phyloP scores from a whole-genome alignment of 495 filamentous ascomycete species.

The Umbilicaria muhlenbergii region DNA sequence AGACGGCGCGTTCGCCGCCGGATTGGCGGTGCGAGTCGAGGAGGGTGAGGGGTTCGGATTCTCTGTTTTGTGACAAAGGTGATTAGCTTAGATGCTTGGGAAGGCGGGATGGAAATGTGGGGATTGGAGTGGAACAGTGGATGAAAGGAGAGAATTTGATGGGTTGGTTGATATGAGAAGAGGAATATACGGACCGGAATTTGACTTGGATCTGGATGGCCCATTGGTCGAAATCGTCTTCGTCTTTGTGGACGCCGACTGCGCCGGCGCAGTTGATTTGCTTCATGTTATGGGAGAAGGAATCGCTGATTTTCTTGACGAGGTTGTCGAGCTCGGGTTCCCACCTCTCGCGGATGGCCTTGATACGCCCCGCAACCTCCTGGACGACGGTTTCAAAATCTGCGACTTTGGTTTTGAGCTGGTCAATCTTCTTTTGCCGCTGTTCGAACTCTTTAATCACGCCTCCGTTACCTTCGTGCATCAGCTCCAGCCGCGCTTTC shows the following conservation, averaged over 20 bases:
- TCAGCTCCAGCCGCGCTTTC: constrained; percentile 56
- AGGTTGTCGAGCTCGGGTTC: constrained; percentile 73
- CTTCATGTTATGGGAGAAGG: constrained; percentile 78
- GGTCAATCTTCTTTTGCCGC: constrained; percentile 43
- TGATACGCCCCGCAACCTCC: constrained; percentile 38
- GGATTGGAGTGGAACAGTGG: neutral
- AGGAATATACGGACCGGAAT: constrained; percentile 48
- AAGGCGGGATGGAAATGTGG: neutral
- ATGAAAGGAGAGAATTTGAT: neutral
- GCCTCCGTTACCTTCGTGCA: constrained; percentile 62
- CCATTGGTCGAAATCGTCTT: constrained; percentile 83
- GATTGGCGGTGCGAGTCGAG: constrained; percentile 88
- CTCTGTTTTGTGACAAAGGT: constrained; percentile 25
- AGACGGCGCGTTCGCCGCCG: constrained; percentile 89
- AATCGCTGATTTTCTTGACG: constrained; percentile 66
- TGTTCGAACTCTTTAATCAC: constrained; percentile 68
- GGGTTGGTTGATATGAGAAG: neutral
- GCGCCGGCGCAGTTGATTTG: constrained; percentile 94
- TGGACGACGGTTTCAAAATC: constrained; percentile 29
- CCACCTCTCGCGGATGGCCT: constrained; percentile 46
- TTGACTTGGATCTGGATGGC: constrained; percentile 86
- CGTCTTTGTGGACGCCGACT: constrained; percentile 64
- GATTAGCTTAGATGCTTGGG: constrained; percentile 2
- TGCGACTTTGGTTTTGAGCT: constrained; percentile 31
- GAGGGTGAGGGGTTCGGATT: constrained; percentile 67